Conservation (phyloP, 2,329 filamentous ascomycete genomes). For the Xylaria multiplex region DNA sequence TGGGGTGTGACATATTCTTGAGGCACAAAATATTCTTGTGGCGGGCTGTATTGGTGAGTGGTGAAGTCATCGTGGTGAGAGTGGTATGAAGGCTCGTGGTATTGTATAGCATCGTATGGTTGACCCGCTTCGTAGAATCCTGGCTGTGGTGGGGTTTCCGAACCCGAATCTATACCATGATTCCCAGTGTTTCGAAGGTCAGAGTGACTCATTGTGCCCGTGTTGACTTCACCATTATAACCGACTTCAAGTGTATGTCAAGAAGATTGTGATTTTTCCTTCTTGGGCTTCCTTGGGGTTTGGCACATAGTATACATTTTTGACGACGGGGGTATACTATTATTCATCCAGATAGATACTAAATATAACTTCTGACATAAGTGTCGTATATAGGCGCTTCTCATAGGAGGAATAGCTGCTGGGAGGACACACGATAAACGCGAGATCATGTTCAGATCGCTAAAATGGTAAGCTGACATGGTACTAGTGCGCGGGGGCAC, state of each 20-base stretch:
- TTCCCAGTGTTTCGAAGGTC: not conserved
- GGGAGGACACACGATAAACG: too few species aligned
- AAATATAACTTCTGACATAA: constrained; percentile 4
- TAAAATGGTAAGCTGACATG: too few species aligned
- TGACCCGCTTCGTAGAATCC: constrained; percentile 3
- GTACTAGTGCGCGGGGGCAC: too few species aligned
- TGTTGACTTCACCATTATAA: not conserved
- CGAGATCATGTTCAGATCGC: too few species aligned
- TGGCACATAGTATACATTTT: not conserved
- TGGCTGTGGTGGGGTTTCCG: not conserved
- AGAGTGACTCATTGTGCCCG: not conserved
- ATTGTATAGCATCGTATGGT: constrained; percentile 10
- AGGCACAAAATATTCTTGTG: constrained; percentile 3
- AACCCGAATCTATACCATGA: not conserved
- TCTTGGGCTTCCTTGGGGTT: not conserved
- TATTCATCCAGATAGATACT: not conserved
- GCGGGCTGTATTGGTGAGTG: constrained; percentile 7
- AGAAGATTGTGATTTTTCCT: not conserved
- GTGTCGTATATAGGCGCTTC: not conserved
- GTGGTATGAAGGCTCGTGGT: constrained; percentile 3
- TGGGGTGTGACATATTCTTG: too few species aligned
- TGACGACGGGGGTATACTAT: not conserved
- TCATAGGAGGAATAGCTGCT: not conserved
- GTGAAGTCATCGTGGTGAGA: constrained; percentile 1
- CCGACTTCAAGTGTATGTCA: not conserved